Percentiles rank a stretch among this genome's conserved stretches.
These are phyloP conservation scores for Boletus edulis DNA, from an alignment of 768 basidiomycete genomes.

Conservation along the genomic window DNA sequence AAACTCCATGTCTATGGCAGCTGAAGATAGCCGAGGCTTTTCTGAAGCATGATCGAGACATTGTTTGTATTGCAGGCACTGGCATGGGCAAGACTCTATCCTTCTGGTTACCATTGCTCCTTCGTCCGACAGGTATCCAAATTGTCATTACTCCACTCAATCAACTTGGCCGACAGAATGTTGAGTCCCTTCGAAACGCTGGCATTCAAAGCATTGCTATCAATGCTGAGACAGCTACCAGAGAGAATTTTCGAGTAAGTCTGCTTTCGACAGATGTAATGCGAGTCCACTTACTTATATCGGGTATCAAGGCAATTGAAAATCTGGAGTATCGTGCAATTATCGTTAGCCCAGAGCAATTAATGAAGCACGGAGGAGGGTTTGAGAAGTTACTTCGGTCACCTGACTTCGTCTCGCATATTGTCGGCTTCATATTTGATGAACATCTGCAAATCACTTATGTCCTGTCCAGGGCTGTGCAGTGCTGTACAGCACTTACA, in stretches of 20 bases:
- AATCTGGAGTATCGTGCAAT: no score
- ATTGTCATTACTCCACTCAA: not conserved
- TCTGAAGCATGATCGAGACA: not conserved
- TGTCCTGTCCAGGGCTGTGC: no score
- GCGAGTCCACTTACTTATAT: no score
- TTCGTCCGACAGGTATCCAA: not conserved
- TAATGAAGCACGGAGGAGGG: no score
- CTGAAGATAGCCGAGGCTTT: not conserved
- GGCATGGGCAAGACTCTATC: not conserved
- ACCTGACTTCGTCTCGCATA: no score
- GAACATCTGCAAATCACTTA: no score
- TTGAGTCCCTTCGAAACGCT: not conserved
- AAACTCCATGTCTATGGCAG: not conserved
- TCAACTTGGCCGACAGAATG: not conserved
- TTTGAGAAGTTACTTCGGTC: no score
- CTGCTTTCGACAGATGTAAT: no score
- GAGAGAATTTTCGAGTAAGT: not conserved
- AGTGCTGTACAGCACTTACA: no score
- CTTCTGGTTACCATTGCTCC: not conserved
- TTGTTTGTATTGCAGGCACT: not conserved
- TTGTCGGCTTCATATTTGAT: no score
- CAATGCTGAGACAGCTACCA: not conserved
- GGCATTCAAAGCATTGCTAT: not conserved
- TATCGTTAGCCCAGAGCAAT: no score
- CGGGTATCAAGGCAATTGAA: no score